Base-by-base conservation (phyloP, 169 alveolate species). In the Cryptosporidium parvum region DNA sequence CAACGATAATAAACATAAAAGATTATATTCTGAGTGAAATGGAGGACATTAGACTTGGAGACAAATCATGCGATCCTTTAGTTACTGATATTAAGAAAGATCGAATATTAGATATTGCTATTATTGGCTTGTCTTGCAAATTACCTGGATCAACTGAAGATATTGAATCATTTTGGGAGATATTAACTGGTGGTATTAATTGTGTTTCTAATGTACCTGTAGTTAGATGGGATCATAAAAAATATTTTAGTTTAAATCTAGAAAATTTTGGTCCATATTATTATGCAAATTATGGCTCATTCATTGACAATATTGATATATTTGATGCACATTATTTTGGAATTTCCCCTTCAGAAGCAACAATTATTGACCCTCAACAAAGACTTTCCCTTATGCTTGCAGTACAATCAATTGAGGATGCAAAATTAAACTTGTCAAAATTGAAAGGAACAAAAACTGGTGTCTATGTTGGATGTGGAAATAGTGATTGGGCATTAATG, bases 81-180 rank as follows among this genome's bases (percentile, higher is more conserved):
- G 35, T 56, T 56, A n/a, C 3, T 3, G 21, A 53, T 53, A 56
- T 31, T 29, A 31, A 35, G 53, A 53, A 35, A 33, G 51, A 71
- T 23, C 12, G 33, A 1, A 65, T n/a, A 26, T 29, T 56, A 48
- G 89, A 80, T 16, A 62, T 91, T 51, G 95, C 93, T 2, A 85
- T 92, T 21, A 80, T 85, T 0, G 93, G 93, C 21, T 39, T 93
- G 48, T 84, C 93, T 1, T 93, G 94, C 84, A 71, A 92, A 62
- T 72, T 92, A 3, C 95, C 94, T 1, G 91, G 93, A 0, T 86
- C 53, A 21, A 16, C 51, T 52, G 91, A 65, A 53, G 53, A 71
- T 33, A 48, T 84, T 23, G 93, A 85, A 29, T 65, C 65, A 18
- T 85, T 85, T 53, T 85, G 91, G 91, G 61, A 65, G n/a, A 29